phyloP scores from a whole-genome alignment of 805 yeast genomes.

The Kodamaea laetipori region DNA sequence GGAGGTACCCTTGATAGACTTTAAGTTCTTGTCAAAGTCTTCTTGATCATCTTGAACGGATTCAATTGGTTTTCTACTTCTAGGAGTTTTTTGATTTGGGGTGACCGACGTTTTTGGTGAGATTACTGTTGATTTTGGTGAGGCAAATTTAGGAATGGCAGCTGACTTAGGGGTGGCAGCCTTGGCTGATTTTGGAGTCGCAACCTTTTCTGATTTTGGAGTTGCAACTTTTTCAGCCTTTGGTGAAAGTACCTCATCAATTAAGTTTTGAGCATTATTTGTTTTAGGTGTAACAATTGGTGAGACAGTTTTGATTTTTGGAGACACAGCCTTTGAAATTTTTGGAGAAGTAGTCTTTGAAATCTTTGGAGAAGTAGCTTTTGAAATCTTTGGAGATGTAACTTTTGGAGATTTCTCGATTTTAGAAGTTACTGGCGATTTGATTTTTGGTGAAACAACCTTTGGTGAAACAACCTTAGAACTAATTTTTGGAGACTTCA shows the following conservation, averaged over 20 bases:
- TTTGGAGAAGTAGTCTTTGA: slow-evolving; percentile 7
- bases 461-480: neutral
- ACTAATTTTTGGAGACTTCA: neutral
- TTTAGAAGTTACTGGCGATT: too few relatives aligned
- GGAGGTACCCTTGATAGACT: slow-evolving; percentile 17
- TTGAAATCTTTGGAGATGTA: slow-evolving; percentile 3
- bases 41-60: slow-evolving; percentile 25
- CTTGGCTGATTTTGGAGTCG: too few relatives aligned
- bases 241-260: too few relatives aligned
- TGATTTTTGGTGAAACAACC: neutral
- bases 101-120: slow-evolving; percentile 2
- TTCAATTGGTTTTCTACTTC: neutral
- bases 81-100: neutral
- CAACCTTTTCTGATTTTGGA: too few relatives aligned
- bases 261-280: too few relatives aligned
- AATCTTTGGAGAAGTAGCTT: slow-evolving; percentile 4
- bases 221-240: too few relatives aligned
- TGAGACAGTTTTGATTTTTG: neutral
- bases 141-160: neutral
- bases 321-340: neutral
- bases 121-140: neutral
- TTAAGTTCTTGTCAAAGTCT: slow-evolving; percentile 27
- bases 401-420: slow-evolving; percentile 1
- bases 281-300: slow-evolving; percentile 4
- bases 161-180: too few relatives aligned